Base-by-base conservation (phyloP, 805 yeast genomes). In the Pichia heedii region DNA sequence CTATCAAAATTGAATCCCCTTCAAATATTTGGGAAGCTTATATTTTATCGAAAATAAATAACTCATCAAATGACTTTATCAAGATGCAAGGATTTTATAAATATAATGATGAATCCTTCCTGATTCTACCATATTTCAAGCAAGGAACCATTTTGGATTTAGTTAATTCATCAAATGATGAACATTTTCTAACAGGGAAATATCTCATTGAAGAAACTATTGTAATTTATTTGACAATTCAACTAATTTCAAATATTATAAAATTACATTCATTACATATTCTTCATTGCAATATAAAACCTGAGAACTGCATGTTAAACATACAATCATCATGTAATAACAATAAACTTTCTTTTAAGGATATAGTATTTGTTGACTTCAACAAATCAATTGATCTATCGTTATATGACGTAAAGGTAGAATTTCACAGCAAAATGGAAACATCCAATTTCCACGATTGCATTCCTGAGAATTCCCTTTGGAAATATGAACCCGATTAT, bases 401-500 rank as follows among this genome's bases (percentile, higher is more conserved):
- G 0, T 59, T 83, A 34, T 76, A 80, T 44, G 72, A 72, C 2
- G 44, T 56, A 0, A 69, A 68, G 24, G 74, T 73, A 0, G 65
- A 69, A 44, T 88, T 86, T 58, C 61, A 67, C 34, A 71, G 82
- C 18, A 68, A 73, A 50, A 79, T 84, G 79, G 67, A 70, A 26
- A 64, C 77, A 1, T 84, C 79, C 48, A 70, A 74, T 43, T 84
- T 76, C 49, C 49, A 48, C 21, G 94, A 84, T 51, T 85, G 94
- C 55, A 76, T 84, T 78, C 65, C 76, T 42, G 60, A 71, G 3
- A 66, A 71, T 4, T 54, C 67, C 40, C 73, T 82, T 0, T 88
- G 95, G 94, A 73, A 76, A 2, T 84, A 72, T 54, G 87, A 88
- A 56, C 79, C 81, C 3, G 97, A 88, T 62, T 86, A 86, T 56